These are phyloP conservation scores for Berkeleyomyces rouxiae DNA, from an alignment of 2,329 filamentous ascomycete genomes.

Conservation along the genomic window DNA sequence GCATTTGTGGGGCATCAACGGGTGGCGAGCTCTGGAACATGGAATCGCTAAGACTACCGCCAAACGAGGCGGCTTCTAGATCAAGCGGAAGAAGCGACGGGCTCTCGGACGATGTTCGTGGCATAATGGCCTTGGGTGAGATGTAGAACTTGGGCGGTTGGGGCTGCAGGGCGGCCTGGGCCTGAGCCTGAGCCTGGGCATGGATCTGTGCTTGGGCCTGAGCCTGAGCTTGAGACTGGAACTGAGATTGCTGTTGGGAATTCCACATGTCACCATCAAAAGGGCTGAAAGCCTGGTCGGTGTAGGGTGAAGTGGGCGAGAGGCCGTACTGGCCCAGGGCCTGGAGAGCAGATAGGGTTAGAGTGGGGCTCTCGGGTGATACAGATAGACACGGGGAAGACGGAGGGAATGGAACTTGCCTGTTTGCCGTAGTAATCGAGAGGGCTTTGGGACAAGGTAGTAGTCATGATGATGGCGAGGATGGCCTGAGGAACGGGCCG, in stretches of 20 bases:
- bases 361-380: not conserved
- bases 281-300: not conserved
- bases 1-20: slow-evolving; percentile 4
- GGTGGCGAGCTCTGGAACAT: slow-evolving; percentile 9
- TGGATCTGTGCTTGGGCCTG: not conserved
- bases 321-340: not conserved
- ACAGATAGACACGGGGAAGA: not conserved
- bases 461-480: slow-evolving; percentile 2
- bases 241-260: not conserved
- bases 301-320: slow-evolving; percentile 6
- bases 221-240: not conserved
- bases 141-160: slow-evolving; percentile 9
- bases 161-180: not conserved
- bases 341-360: not conserved
- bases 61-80: slow-evolving; percentile 2
- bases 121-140: slow-evolving; percentile 10
- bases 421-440: slow-evolving; percentile 12
- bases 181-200: not conserved
- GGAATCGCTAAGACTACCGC: slow-evolving; percentile 1
- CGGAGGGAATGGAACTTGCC: not conserved
- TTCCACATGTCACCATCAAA: slow-evolving; percentile 9
- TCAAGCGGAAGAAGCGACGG: slow-evolving; percentile 8
- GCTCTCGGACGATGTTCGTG: slow-evolving; percentile 6
- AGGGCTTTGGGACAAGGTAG: slow-evolving; percentile 11
- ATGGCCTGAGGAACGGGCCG: not conserved